Evolutionary conservation across 1,139 yeast genomes (phyloP).

Genomic region (Petasospora rhodanensis): DNA sequence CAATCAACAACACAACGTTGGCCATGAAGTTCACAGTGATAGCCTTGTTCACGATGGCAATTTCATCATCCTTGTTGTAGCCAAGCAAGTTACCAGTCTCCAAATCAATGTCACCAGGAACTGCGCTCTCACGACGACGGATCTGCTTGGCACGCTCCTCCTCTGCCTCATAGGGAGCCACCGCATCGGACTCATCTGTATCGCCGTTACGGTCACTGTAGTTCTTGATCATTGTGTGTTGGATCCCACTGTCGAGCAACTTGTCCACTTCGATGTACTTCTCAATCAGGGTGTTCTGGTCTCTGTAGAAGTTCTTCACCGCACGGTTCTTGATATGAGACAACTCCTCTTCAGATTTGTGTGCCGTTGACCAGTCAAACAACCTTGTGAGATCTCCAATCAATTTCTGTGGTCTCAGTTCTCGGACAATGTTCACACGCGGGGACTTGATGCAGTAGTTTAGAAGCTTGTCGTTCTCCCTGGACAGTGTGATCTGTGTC

Average conservation of each 20-base stretch:
- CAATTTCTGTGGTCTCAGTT: constrained; percentile 19
- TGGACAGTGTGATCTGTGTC: constrained; percentile 15
- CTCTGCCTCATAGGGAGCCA: too few relatives aligned
- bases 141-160: constrained; percentile 8
- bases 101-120: constrained; percentile 55
- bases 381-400: constrained; percentile 18
- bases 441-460: constrained; percentile 17
- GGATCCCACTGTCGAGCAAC: constrained; percentile 68
- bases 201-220: constrained; percentile 35
- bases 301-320: constrained; percentile 36
- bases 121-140: constrained; percentile 34
- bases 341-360: constrained; percentile 9
- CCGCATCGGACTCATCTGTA: constrained; percentile 3
- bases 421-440: constrained; percentile 13
- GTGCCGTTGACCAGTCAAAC: constrained; percentile 16
- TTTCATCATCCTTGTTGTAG: constrained; percentile 39
- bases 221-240: constrained; percentile 56
- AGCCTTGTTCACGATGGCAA: constrained; percentile 49
- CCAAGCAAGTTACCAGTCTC: constrained; percentile 55
- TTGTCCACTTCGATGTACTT: constrained; percentile 59
- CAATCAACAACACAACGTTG: constrained; percentile 55
- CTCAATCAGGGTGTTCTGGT: constrained; percentile 57
- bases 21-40: constrained; percentile 61
- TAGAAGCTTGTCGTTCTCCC: constrained; percentile 20
- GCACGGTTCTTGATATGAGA: constrained; percentile 12